Evolutionary conservation across 2,329 filamentous ascomycete genomes (phyloP).

Genomic region (Xylaria sp.): DNA sequence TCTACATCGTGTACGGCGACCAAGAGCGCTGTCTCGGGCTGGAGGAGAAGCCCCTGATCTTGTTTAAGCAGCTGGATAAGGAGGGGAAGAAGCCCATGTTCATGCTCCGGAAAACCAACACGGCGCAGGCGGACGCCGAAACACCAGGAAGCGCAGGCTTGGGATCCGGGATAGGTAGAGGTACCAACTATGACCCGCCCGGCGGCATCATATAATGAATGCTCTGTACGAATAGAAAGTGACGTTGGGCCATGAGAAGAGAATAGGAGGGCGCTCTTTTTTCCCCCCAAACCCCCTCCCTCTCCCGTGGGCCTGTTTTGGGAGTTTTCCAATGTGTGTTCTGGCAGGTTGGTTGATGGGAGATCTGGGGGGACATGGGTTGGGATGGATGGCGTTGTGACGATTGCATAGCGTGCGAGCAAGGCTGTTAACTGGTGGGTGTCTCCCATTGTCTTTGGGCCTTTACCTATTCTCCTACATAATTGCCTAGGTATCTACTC

Average conservation of each 20-base stretch:
- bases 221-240: neutral
- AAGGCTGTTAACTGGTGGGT: slow-evolving; percentile 26
- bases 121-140: slow-evolving; percentile 61
- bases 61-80: slow-evolving; percentile 97
- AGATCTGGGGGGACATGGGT: neutral
- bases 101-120: slow-evolving; percentile 82
- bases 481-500: slow-evolving; percentile 27
- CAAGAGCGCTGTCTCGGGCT: slow-evolving; percentile 92
- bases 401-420: slow-evolving; percentile 38
- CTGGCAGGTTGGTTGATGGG: neutral
- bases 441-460: slow-evolving; percentile 20
- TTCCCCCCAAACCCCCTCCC: no score
- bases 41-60: slow-evolving; percentile 91
- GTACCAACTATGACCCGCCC: slow-evolving; percentile 65
- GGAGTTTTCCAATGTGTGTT: neutral
- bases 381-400: slow-evolving; percentile 29
- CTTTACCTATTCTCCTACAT: slow-evolving; percentile 28
- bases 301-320: slow-evolving; percentile 10
- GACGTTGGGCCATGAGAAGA: neutral
- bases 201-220: slow-evolving; percentile 67
- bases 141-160: slow-evolving; percentile 65
- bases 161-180: slow-evolving; percentile 55
- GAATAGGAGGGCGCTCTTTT: neutral
- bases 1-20: slow-evolving; percentile 99
- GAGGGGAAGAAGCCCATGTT: slow-evolving; percentile 99